Percentiles rank a stretch among this genome's conserved stretches.
Evolutionary conservation across 352 stramenopile genomes (phyloP).

Genomic region (Pelagophyceae sp.): DNA sequence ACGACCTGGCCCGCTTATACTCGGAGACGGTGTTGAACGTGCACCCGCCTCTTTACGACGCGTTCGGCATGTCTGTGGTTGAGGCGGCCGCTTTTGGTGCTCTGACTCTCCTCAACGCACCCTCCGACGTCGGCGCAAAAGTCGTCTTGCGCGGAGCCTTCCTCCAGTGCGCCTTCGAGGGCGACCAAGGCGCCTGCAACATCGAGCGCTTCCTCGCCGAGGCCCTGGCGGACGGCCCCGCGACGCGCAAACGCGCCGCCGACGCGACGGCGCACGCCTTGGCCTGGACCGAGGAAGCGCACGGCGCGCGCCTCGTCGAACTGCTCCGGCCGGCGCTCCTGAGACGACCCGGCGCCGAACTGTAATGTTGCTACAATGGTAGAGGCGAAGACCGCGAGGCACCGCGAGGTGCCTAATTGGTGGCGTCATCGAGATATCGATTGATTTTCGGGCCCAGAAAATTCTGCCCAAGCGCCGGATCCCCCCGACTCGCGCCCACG

Average conservation of each 20-base stretch:
- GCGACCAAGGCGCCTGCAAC: too few relatives aligned
- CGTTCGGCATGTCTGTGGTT: constrained; percentile 27
- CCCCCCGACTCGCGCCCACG: too few relatives aligned
- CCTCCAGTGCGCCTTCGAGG: background rate
- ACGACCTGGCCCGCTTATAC: constrained; percentile 15
- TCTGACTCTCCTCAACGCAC: constrained; percentile 25
- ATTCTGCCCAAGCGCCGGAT: too few relatives aligned
- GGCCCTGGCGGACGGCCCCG: background rate
- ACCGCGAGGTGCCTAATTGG: too few relatives aligned
- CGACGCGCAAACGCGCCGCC: background rate
- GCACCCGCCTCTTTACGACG: constrained; percentile 26
- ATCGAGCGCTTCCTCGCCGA: background rate
- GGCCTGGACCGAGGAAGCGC: background rate
- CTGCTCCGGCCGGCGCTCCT: background rate
- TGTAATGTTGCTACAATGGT: too few relatives aligned
- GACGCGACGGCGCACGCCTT: background rate
- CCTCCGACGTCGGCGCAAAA: constrained; percentile 3
- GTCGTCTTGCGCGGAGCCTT: background rate
- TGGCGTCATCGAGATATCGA: too few relatives aligned
- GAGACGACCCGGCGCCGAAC: too few relatives aligned
- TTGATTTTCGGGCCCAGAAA: too few relatives aligned
- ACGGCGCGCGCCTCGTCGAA: background rate
- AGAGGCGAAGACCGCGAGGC: too few relatives aligned
- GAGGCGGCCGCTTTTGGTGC: constrained; percentile 29
- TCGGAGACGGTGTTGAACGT: constrained; percentile 20